Conservation (phyloP, 2,329 filamentous ascomycete species). For the Albifimbria verrucaria region DNA sequence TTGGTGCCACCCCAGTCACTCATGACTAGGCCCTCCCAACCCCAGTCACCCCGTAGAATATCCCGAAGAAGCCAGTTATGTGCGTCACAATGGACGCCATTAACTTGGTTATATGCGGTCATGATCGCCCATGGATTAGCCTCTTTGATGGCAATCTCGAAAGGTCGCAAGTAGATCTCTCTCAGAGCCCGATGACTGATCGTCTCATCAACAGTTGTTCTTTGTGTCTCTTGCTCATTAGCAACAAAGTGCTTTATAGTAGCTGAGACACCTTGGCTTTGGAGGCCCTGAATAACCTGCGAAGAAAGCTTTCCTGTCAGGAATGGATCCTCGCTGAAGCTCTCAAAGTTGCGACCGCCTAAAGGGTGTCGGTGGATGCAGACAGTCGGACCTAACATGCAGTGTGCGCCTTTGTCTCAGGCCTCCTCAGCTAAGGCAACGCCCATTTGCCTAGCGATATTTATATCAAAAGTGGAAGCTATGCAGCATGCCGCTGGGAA, state of each 20-base stretch:
- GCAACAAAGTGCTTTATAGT: slow-evolving; percentile 45
- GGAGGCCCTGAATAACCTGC: slow-evolving; percentile 40
- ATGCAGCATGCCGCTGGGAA: slow-evolving; percentile 33
- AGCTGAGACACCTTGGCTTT: slow-evolving; percentile 37
- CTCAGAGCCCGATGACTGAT: slow-evolving; percentile 27
- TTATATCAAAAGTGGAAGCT: slow-evolving; percentile 60
- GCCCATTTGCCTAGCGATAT: slow-evolving; percentile 54
- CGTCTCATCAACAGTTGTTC: slow-evolving; percentile 25
- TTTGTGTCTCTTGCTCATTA: slow-evolving; percentile 34
- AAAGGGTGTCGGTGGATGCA: slow-evolving; percentile 46
- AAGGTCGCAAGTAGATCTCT: slow-evolving; percentile 41
- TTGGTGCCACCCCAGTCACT: slow-evolving; percentile 43
- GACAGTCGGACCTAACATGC: slow-evolving; percentile 64
- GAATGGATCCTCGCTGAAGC: slow-evolving; percentile 44
- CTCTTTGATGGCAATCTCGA: slow-evolving; percentile 40
- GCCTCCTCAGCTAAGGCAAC: slow-evolving; percentile 53
- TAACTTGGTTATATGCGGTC: slow-evolving; percentile 45
- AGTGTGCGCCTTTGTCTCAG: slow-evolving; percentile 61
- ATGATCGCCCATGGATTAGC: slow-evolving; percentile 41
- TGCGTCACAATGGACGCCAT: slow-evolving; percentile 40
- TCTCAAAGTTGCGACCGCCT: slow-evolving; percentile 46
- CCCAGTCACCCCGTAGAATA: slow-evolving; percentile 41
- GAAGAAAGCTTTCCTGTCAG: slow-evolving; percentile 41
- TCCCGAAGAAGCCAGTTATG: slow-evolving; percentile 34
- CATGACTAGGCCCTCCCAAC: slow-evolving; percentile 41